Evolutionary conservation across 768 basidiomycete species (phyloP).

Genomic region (Boletus rex-veris): DNA sequence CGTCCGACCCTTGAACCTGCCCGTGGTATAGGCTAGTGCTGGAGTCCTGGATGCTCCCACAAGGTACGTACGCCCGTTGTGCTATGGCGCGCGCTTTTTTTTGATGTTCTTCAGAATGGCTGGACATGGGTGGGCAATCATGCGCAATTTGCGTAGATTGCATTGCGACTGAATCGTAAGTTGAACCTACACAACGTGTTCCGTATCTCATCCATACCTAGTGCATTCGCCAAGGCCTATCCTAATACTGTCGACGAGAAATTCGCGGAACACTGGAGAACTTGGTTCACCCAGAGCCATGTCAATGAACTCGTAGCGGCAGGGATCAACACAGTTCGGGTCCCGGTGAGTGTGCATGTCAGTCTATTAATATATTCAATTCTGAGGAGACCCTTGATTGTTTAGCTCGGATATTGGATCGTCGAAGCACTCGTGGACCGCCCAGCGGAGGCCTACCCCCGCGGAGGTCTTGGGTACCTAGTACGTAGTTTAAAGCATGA

Average conservation of each 20-base stretch:
- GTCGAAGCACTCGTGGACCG: constrained; percentile 69
- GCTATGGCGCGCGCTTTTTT: not conserved
- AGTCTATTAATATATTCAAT: not conserved
- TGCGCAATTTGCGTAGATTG: constrained; percentile 61
- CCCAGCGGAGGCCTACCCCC: constrained; percentile 57
- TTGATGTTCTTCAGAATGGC: constrained; percentile 51
- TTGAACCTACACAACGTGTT: not conserved
- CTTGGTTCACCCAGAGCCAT: constrained; percentile 69
- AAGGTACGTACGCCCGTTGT: constrained; percentile 36
- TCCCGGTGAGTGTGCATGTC: constrained; percentile 52
- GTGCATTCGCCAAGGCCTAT: constrained; percentile 57
- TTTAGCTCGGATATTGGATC: constrained; percentile 79
- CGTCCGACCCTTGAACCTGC: not conserved
- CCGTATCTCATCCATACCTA: constrained; percentile 23
- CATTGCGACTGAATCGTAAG: constrained; percentile 65
- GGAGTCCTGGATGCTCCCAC: constrained; percentile 82
- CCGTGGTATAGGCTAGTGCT: constrained; percentile 57
- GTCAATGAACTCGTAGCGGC: constrained; percentile 49
- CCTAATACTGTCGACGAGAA: constrained; percentile 54
- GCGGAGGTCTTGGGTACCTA: constrained; percentile 64
- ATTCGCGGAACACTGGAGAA: constrained; percentile 65
- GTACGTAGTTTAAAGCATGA: constrained; percentile 36
- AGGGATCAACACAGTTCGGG: constrained; percentile 73
- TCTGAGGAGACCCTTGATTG: not conserved
- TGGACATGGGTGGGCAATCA: constrained; percentile 64